Base-by-base conservation (phyloP, 352 stramenopile genomes). In the Pythium chondricola region DNA sequence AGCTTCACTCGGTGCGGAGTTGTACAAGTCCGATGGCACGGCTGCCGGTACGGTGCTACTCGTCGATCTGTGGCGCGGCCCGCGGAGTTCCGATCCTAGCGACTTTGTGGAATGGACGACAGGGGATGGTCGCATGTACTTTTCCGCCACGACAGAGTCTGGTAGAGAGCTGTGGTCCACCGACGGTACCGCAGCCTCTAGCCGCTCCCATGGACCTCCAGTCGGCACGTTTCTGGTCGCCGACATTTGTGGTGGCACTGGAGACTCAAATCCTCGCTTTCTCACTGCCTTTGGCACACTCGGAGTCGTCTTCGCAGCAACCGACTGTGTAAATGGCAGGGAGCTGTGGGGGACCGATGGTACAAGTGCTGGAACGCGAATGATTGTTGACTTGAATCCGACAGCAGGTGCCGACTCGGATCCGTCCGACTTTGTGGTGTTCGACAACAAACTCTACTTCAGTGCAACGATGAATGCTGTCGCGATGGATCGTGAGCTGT, bases 161-260 rank as follows among this genome's bases (percentile, higher is more conserved):
- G 75, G 75, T 11, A 61, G 77, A 4, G 82, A 94, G 46, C 67
- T 94, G 24, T 94, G 80, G 80, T 58, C 70, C 1, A 83, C 74
- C 3, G 65, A 85, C 42, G 71, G 63, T 2, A 65, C 58, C 18
- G 53, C 48, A 22, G 22, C 32, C 6, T 35, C 53, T 17, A 25
- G 31, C 4, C 7, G 17, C 10, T 27, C 16, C 3, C 45, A 31
- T 9, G 47, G 43, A 1, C 11, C 45, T 9, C 47, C 42, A 4
- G 51, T 59, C 7, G 64, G 65, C 8, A 88, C 79, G n/a, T 27
- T 42, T 1, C 44, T 81, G 4, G 58, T 93, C 11, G 49, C 40
- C 9, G 78, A 89, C 58, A 70, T 95, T 31, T 74, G 59, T 47
- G 35, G 36, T 11, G 72, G 71, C 8, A 16, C 27, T 4, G 18